Evolutionary conservation across 225 moss, liverwort and hornwort genomes (phyloP).

Genomic region (Takakia lepidozioides): DNA sequence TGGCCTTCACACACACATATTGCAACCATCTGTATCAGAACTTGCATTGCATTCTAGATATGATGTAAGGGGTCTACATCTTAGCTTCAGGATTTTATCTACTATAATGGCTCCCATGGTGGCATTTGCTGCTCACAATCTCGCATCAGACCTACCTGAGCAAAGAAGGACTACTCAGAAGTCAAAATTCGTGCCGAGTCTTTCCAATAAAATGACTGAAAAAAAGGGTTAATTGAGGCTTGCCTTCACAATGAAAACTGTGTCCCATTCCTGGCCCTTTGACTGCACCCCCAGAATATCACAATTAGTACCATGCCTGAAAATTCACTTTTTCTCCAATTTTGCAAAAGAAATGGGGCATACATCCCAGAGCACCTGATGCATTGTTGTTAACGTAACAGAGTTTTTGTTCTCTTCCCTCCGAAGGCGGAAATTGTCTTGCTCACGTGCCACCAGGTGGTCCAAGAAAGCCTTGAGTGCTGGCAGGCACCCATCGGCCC

Average conservation of each 20-base stretch:
- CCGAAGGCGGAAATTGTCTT: constrained; percentile 67
- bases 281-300: constrained; percentile 52
- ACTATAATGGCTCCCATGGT: no score
- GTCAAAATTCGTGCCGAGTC: no score
- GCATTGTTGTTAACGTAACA: constrained; percentile 86
- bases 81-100: no score
- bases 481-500: constrained; percentile 41
- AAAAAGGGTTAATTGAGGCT: background rate
- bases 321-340: no score
- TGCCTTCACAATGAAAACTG: constrained; percentile 92
- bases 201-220: no score
- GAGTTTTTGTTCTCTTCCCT: constrained; percentile 74
- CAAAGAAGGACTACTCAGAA: no score
- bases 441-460: constrained; percentile 68
- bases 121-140: no score
- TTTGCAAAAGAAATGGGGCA: no score
- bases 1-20: constrained; percentile 70
- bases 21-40: no score
- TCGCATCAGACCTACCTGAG: no score
- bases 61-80: no score
- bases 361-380: constrained; percentile 49
- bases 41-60: no score
- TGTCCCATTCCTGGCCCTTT: constrained; percentile 97
- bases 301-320: constrained; percentile 8
- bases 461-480: constrained; percentile 76